Base-by-base conservation (phyloP, 2,329 filamentous ascomycete species). In the Penicillium sp. region DNA sequence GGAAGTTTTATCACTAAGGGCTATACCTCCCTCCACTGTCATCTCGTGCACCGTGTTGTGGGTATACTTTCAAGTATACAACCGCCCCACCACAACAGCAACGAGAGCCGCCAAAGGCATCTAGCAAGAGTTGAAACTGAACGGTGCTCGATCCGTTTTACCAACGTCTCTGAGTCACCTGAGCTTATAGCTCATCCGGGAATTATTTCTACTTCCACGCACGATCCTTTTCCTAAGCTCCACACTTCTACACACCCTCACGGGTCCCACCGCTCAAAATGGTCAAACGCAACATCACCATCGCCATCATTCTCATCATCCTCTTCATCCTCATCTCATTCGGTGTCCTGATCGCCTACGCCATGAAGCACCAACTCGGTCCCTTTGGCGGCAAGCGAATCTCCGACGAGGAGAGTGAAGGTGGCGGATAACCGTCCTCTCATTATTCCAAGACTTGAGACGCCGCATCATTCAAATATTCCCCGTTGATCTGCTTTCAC, bases 291-390 rank as follows among this genome's bases (percentile, higher is more conserved):
- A 83, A 83, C 71, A 75, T 81, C 67, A 73, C 79, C 66, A 80
- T 83, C 63, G 81, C 80, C 14, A 76, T 83, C 59, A 83, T 83
- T 68, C 76, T 83, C 64, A 81, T 83, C 65, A 63, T 80, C 48
- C 73, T 83, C 57, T 82, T 82, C 68, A 61, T 83, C 54, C 61
- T 82, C 51, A 76, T 83, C 42, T 78, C 77, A 22, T 60, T 79
- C 28, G 75, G 77, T 43, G 79, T 76, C 4, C 79, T 75, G 55
- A 68, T 68, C 10, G 76, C 77, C 64, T 78, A 70, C 56, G 71
- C 73, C 6, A 68, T 73, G 55, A 68, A 75, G 55, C 70, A 76
- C 60, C 72, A 71, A 33, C 65, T 75, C 28, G 64, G 67, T 0
- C 68, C 76, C 61, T 77, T 76, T 60, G 67, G 65, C 2, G 63